Evolutionary conservation across 2,329 filamentous ascomycete species (phyloP).

Genomic region (Rutstroemia sydowiana): DNA sequence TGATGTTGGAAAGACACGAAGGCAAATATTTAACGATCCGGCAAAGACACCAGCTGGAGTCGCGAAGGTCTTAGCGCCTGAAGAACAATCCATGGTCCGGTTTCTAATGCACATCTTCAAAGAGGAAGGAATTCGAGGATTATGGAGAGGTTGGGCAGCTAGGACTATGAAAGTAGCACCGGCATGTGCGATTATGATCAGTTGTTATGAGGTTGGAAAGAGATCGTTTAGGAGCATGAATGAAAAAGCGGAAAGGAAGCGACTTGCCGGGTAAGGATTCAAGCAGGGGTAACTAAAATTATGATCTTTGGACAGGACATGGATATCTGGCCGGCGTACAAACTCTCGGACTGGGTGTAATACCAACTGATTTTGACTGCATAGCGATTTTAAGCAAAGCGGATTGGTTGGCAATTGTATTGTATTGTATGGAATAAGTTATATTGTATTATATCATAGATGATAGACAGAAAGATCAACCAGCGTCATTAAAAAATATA

Average conservation of each 20-base stretch:
- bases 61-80: conserved; percentile 45
- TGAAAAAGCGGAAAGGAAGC: conserved; percentile 34
- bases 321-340: background rate
- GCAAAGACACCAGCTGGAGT: conserved; percentile 29
- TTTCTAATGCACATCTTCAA: conserved; percentile 88
- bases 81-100: conserved; percentile 69
- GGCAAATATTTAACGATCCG: conserved; percentile 71
- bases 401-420: background rate
- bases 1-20: conserved; percentile 93
- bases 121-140: conserved; percentile 69
- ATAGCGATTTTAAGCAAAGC: conserved; percentile 20
- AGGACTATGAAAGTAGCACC: conserved; percentile 91
- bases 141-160: conserved; percentile 90
- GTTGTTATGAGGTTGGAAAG: conserved; percentile 94
- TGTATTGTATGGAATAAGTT: background rate
- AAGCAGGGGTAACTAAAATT: background rate
- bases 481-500: background rate
- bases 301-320: background rate
- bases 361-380: conserved; percentile 12
- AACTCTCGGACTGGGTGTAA: conserved; percentile 4
- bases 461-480: background rate
- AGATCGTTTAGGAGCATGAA: conserved; percentile 75
- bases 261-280: conserved; percentile 16
- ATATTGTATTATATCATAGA: background rate
- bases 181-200: conserved; percentile 98